These are phyloP conservation scores for Populus tomentosa DNA, from an alignment of 441 rosid species.

Conservation along the genomic window DNA sequence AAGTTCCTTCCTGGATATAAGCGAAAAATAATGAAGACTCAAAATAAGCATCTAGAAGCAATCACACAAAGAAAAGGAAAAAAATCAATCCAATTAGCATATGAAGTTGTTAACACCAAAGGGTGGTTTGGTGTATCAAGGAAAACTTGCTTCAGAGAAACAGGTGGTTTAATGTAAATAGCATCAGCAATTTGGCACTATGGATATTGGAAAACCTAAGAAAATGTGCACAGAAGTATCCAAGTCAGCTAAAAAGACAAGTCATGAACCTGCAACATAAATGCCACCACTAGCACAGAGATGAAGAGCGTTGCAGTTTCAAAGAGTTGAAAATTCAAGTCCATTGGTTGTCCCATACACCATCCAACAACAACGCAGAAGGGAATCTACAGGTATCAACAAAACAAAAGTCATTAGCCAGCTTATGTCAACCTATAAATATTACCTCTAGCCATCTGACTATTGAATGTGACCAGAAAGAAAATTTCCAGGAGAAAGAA, in stretches of 20 bases:
- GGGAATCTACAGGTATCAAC: conserved; percentile 54
- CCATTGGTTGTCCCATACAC: conserved; percentile 79
- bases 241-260: not conserved
- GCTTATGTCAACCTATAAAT: not conserved
- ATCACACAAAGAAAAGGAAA: not conserved
- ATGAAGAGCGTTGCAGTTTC: conserved; percentile 88
- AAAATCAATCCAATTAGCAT: not conserved
- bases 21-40: not conserved
- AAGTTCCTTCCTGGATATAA: conserved; percentile 67
- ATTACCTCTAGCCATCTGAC: not conserved
- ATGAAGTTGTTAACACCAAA: no score
- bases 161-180: not conserved
- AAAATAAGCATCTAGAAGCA: not conserved
- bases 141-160: no score
- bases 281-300: conserved; percentile 82
- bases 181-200: not conserved
- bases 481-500: not conserved
- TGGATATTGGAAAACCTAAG: not conserved
- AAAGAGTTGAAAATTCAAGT: conserved; percentile 82
- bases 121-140: not conserved
- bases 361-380: conserved; percentile 84
- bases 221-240: not conserved
- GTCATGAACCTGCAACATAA: conserved; percentile 65
- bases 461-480: not conserved
- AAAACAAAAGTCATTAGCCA: not conserved